phyloP scores from a whole-genome alignment of 768 basidiomycete genomes.

The Trametes cubensis region DNA sequence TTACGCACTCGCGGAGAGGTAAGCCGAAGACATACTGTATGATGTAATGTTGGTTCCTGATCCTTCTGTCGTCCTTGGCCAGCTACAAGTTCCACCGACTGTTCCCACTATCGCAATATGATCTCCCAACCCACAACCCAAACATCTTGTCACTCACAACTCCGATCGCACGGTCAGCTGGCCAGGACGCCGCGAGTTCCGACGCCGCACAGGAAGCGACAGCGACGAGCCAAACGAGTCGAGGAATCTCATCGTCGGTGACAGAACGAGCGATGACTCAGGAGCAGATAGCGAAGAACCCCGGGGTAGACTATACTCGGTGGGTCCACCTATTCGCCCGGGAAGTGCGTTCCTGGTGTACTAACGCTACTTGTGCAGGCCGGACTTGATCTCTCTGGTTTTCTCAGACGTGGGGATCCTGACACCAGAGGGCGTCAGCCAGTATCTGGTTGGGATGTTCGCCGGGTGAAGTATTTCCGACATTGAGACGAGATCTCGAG shows the following conservation, averaged over 20 bases:
- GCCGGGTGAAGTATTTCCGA: slow-evolving; percentile 52
- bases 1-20: slow-evolving; percentile 94
- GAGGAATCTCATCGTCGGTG: slow-evolving; percentile 18
- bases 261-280: slow-evolving; percentile 63
- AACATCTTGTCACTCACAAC: slow-evolving; percentile 72
- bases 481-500: slow-evolving; percentile 29
- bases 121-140: slow-evolving; percentile 81
- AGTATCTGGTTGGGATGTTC: slow-evolving; percentile 95
- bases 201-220: slow-evolving; percentile 1
- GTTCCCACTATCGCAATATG: slow-evolving; percentile 90
- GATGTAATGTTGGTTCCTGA: slow-evolving; percentile 4
- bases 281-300: slow-evolving; percentile 82
- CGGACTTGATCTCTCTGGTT: slow-evolving; percentile 91
- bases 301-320: slow-evolving; percentile 95
- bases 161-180: slow-evolving; percentile 25
- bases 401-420: slow-evolving; percentile 94
- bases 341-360: slow-evolving; percentile 9
- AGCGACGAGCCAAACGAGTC: slow-evolving; percentile 7
- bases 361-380: slow-evolving; percentile 47
- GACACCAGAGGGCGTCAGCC: slow-evolving; percentile 91
- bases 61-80: slow-evolving; percentile 21
- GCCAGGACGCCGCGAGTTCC: slow-evolving; percentile 18
- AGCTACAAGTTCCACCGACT: slow-evolving; percentile 98
- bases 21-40: slow-evolving; percentile 24
- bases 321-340: slow-evolving; percentile 34